Base-by-base conservation (phyloP, 2,329 filamentous ascomycete genomes). In the Fonsecaea monophora region DNA sequence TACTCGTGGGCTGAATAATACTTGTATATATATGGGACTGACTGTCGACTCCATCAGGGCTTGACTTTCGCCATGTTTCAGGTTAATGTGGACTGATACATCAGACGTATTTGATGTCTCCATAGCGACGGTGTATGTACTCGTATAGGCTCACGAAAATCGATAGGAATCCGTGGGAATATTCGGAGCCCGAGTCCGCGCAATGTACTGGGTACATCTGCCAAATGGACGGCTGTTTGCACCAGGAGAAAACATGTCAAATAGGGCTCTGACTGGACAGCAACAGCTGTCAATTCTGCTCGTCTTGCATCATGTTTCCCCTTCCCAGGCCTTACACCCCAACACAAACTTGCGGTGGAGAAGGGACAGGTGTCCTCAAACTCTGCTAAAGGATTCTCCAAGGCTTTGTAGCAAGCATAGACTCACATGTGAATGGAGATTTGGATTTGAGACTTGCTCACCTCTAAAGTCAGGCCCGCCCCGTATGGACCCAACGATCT, bases 21-120 rank as follows among this genome's bases (percentile, higher is more conserved):
- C 12, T 54, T 61, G 45, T 50, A n/a, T 61, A 60, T 53, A 60
- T 61, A 40, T 21, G 40, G 57, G 35, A 60, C 25, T 34, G 13
- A 18, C 15, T 21, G 10, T 34, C 48, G 35, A 37, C 18, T 34
- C 59, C 59, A 53, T n/a, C 45, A 42, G 50, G 38, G 48, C 15
- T 25, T 54, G 32, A 40, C 48, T 15, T 30, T 25, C 32, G 37
- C 21, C 48, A 37, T 53, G 34, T 32, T 38, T 42, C 34, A 13
- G 13, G 42, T 25, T 32, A 32, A 25, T 35, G 59, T 61, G 48
- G 59, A 32, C 34, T 53, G 59, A 61, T 30, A 50, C 45, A 50
- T 50, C 45, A 50, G 45, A 50, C 45, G 45, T 50, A 18, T 50
- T 18, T 50, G 45, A 13, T 30, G 25, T 50, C 45, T 5, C 8